Evolutionary conservation across 2,329 filamentous ascomycete species (phyloP).

Genomic region (Lachnellula subtilissima): DNA sequence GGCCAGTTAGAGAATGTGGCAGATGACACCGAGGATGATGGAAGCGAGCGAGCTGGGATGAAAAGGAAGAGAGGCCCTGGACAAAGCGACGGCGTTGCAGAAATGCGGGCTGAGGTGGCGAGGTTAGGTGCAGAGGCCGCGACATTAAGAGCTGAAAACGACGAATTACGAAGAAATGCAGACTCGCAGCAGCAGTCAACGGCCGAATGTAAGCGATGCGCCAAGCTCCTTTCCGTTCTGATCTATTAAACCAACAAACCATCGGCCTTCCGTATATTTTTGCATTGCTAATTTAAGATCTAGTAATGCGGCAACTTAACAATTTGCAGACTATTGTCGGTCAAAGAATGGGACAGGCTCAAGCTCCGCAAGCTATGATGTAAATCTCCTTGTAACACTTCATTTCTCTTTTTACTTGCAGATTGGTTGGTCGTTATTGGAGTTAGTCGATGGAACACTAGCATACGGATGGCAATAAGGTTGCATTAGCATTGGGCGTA

Average conservation of each 20-base stretch:
- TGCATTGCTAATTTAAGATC: background rate
- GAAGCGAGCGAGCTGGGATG: conserved; percentile 42
- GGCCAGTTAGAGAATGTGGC: conserved; percentile 30
- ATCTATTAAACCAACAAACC: background rate
- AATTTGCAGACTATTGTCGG: conserved; percentile 21
- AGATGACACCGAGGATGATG: conserved; percentile 37
- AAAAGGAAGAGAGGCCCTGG: conserved; percentile 42
- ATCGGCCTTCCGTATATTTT: background rate
- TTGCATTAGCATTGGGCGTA: conserved; percentile 1
- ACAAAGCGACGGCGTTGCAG: conserved; percentile 36
- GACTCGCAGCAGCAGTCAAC: conserved; percentile 39
- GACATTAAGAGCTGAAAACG: conserved; percentile 60
- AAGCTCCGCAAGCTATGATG: conserved; percentile 17
- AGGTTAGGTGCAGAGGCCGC: conserved; percentile 60
- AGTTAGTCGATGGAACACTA: background rate
- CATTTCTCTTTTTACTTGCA: background rate
- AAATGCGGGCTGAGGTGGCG: conserved; percentile 60
- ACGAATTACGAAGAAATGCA: conserved; percentile 50
- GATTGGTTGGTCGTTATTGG: background rate
- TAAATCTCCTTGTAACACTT: background rate
- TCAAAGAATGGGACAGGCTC: conserved; percentile 8
- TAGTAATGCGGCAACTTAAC: conserved; percentile 19
- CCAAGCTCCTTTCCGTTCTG: background rate
- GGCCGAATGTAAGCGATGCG: conserved; percentile 7
- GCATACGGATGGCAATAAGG: conserved; percentile 1